These are phyloP conservation scores for Cyclanthera cordifolia DNA, from an alignment of 306 rosid species.

Conservation along the genomic window DNA sequence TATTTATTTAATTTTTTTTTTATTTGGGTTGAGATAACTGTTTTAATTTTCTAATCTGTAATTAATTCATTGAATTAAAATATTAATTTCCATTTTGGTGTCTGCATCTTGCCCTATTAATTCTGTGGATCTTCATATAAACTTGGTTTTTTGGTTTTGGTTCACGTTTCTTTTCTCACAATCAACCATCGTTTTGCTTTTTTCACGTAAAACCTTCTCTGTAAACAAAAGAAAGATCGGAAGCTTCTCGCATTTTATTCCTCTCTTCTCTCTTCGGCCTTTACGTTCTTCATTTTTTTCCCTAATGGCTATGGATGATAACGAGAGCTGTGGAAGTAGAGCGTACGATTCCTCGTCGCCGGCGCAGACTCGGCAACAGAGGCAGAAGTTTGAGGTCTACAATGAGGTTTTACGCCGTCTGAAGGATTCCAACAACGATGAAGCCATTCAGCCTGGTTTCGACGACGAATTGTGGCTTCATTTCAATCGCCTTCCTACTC, in stretches of 20 bases:
- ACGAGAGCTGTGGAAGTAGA: conserved; percentile 65
- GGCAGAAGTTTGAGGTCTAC: conserved; percentile 63
- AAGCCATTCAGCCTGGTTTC: conserved; percentile 63
- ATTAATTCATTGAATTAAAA: background rate
- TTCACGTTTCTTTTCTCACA: conserved; percentile 12
- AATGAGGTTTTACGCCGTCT: conserved; percentile 91
- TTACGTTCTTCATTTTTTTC: conserved; percentile 4
- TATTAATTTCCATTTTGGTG: background rate
- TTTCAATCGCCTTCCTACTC: conserved; percentile 89
- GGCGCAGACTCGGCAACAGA: conserved; percentile 45
- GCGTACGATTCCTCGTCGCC: conserved; percentile 29
- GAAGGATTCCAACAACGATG: conserved; percentile 48
- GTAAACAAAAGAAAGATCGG: background rate
- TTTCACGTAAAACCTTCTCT: conserved; percentile 22
- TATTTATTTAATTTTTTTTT: too few relatives aligned
- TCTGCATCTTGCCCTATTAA: conserved; percentile 3
- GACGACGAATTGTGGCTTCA: conserved; percentile 83
- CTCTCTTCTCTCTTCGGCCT: background rate
- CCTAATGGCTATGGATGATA: conserved; percentile 52
- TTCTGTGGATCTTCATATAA: conserved; percentile 3
- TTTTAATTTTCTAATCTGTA: background rate
- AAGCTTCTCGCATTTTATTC: background rate
- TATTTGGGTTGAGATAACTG: background rate
- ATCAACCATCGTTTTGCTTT: conserved; percentile 10
- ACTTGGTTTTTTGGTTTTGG: conserved; percentile 3